phyloP scores from a whole-genome alignment of 176 grass and related monocot species.

The Ampelocalamus luodianensis region DNA sequence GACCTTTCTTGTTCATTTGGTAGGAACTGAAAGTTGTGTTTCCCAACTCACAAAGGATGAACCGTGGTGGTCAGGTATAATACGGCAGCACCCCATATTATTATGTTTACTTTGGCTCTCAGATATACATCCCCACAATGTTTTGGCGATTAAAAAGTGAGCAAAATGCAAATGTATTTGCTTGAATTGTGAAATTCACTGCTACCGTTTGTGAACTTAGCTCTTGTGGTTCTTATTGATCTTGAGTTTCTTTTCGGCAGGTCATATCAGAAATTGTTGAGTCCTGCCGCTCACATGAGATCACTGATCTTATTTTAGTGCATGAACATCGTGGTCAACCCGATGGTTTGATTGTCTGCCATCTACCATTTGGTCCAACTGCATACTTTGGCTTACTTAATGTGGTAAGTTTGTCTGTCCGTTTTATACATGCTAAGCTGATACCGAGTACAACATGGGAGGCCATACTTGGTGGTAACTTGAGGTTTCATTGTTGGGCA shows the following conservation, averaged over 20 bases:
- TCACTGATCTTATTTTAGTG: constrained; percentile 88
- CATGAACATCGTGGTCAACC: constrained; percentile 95
- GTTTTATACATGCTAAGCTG: constrained; percentile 6
- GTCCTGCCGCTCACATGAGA: constrained; percentile 77
- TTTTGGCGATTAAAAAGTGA: background rate
- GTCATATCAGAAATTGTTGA: constrained; percentile 91
- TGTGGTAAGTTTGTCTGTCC: constrained; percentile 67
- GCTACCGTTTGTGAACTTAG: background rate
- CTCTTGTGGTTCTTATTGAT: background rate
- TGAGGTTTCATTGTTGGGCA: constrained; percentile 35
- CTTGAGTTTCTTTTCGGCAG: constrained; percentile 36
- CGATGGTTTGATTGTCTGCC: constrained; percentile 90
- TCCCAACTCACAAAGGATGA: constrained; percentile 82
- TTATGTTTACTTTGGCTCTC: background rate
- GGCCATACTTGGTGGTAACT: constrained; percentile 14
- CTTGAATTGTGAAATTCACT: background rate
- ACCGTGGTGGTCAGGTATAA: constrained; percentile 88
- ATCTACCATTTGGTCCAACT: constrained; percentile 88
- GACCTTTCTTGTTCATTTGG: background rate
- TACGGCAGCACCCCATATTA: background rate
- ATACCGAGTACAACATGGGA: background rate
- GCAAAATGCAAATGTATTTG: background rate
- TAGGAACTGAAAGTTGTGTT: constrained; percentile 91
- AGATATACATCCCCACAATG: background rate
- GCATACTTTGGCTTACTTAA: constrained; percentile 93